These are phyloP conservation scores for Lentinula guzmanii DNA, from an alignment of 768 basidiomycete genomes.

Conservation along the genomic window DNA sequence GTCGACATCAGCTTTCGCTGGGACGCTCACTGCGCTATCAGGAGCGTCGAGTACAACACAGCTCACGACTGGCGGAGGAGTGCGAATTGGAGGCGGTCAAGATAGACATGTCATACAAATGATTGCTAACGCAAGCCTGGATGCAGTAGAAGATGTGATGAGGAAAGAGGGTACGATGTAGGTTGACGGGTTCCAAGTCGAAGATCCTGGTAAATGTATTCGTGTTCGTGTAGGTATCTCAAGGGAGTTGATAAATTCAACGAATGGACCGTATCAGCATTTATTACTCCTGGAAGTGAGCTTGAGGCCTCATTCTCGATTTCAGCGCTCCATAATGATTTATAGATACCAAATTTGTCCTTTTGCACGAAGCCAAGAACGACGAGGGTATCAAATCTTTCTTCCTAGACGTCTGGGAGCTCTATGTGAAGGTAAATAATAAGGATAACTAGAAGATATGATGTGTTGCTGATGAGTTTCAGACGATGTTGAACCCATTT, in stretches of 20 bases:
- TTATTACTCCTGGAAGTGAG: conserved; percentile 93
- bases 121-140: conserved; percentile 96
- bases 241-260: conserved; percentile 97
- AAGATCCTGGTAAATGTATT: conserved; percentile 3
- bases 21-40: conserved; percentile 80
- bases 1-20: conserved; percentile 90
- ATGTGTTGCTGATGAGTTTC: conserved; percentile 11
- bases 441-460: neutral
- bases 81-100: conserved; percentile 73
- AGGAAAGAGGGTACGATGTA: conserved; percentile 76
- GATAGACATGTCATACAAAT: conserved; percentile 96
- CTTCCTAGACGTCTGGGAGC: conserved; percentile 95
- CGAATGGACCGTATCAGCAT: conserved; percentile 97
- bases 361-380: conserved; percentile 93
- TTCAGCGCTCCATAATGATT: conserved; percentile 6
- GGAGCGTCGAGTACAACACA: conserved; percentile 77
- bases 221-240: conserved; percentile 64
- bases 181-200: neutral
- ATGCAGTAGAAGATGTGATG: conserved; percentile 92
- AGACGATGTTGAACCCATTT: conserved; percentile 95
- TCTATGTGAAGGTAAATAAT: conserved; percentile 82
- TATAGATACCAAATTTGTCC: conserved; percentile 89
- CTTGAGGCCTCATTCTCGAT: conserved; percentile 4
- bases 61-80: conserved; percentile 56
- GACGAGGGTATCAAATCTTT: conserved; percentile 94